A percentile compares a stretch with the other conserved stretches of the same genome.
Conservation (phyloP, 257 asterid species). For the Przewalskia tangutica region DNA sequence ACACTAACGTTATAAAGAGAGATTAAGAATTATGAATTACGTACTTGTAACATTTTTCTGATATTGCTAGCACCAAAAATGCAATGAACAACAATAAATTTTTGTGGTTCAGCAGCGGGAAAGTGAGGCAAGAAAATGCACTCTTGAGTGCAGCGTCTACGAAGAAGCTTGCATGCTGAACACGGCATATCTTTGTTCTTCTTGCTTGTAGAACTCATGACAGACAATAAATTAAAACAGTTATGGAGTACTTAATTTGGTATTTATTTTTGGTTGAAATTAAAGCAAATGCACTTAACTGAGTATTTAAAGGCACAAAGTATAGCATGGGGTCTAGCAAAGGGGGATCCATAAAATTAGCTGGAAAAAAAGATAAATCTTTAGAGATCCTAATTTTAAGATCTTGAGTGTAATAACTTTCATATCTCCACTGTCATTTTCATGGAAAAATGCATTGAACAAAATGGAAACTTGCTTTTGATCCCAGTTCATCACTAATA, state of each 20-base stretch:
- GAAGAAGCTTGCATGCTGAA: constrained; percentile 41
- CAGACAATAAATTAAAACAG: background rate
- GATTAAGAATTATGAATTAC: background rate
- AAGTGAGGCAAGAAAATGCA: constrained; percentile 39
- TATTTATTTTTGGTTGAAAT: background rate
- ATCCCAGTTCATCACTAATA: background rate
- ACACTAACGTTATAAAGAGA: no score
- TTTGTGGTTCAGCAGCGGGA: constrained; percentile 26
- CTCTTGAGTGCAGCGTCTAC: constrained; percentile 28
- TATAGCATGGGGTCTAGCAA: background rate
- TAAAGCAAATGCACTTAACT: background rate
- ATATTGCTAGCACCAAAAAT: constrained; percentile 47
- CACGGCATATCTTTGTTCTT: constrained; percentile 25
- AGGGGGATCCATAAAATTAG: background rate
- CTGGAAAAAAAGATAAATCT: constrained; percentile 5
- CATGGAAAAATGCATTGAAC: background rate
- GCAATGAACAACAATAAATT: constrained; percentile 32
- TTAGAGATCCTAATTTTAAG: background rate
- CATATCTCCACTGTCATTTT: constrained; percentile 12
- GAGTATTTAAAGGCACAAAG: background rate
- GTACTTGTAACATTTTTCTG: constrained; percentile 33
- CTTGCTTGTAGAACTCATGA: constrained; percentile 21
- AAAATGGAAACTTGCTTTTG: constrained; percentile 18
- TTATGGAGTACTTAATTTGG: background rate
- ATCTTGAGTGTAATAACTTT: constrained; percentile 5